Conservation (phyloP, 2,329 filamentous ascomycete genomes). For the Calonectria ilicicola region DNA sequence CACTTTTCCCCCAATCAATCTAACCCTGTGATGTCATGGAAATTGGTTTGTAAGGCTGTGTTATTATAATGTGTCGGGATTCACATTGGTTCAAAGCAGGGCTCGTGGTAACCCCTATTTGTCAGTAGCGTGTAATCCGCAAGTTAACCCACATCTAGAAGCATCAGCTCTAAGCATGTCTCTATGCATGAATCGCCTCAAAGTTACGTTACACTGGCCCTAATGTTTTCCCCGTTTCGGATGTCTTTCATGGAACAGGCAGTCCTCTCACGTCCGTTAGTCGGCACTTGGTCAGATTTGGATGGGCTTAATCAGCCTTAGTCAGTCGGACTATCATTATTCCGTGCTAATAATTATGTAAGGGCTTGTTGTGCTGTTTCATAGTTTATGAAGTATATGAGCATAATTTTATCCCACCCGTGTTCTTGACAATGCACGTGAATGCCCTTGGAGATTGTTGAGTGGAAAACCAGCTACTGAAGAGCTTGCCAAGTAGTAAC, state of each 20-base stretch:
- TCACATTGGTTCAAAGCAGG: not conserved
- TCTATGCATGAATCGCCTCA: not conserved
- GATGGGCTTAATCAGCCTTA: not conserved
- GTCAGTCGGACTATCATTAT: not conserved
- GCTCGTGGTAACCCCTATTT: not conserved
- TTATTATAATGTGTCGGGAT: not conserved
- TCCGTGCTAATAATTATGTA: not conserved
- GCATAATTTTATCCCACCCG: no score
- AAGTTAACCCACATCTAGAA: not conserved
- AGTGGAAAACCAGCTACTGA: no score
- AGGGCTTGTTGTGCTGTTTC: no score
- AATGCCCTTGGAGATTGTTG: no score
- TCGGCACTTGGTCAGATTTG: not conserved
- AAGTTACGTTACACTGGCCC: not conserved
- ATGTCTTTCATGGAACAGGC: not conserved
- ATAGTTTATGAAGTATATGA: no score
- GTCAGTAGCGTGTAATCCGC: not conserved
- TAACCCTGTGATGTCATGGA: not conserved
- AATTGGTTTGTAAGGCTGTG: not conserved
- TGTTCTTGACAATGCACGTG: no score
- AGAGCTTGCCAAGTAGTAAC: no score
- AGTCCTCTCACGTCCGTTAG: not conserved
- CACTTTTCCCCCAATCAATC: not conserved
- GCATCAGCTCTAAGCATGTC: not conserved
- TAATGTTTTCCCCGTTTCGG: not conserved